Percentiles rank a stretch among this genome's conserved stretches.
phyloP scores from a whole-genome alignment of 176 grass and related monocot species.

The Echinochloa phyllopogon region DNA sequence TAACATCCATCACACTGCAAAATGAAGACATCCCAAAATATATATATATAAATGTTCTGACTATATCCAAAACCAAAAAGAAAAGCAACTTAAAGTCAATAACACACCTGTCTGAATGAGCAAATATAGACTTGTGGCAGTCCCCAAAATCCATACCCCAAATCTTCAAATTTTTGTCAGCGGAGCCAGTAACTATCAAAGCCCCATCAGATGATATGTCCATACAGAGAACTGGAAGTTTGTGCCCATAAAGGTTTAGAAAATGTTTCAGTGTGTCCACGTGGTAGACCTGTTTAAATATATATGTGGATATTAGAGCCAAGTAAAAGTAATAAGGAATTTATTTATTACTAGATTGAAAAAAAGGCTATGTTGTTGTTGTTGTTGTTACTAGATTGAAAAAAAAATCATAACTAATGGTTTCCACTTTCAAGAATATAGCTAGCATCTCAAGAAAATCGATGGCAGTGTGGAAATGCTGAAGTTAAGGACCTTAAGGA shows the following conservation, averaged over 20 bases:
- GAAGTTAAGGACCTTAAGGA: neutral
- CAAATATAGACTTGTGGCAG: slow-evolving; percentile 90
- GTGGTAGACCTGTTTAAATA: slow-evolving; percentile 74
- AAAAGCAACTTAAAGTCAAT: slow-evolving; percentile 1
- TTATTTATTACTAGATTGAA: slow-evolving; percentile 20
- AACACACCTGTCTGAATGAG: slow-evolving; percentile 79
- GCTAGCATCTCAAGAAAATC: neutral
- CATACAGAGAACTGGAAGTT: slow-evolving; percentile 95
- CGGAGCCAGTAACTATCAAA: slow-evolving; percentile 90
- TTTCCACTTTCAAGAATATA: slow-evolving; percentile 23
- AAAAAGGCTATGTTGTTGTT: too few species aligned
- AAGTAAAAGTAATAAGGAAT: slow-evolving; percentile 14
- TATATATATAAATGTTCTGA: neutral
- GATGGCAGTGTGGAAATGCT: neutral
- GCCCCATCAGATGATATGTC: slow-evolving; percentile 91
- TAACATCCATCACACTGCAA: slow-evolving; percentile 93
- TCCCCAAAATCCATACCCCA: slow-evolving; percentile 99
- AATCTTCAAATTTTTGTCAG: slow-evolving; percentile 96
- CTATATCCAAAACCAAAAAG: slow-evolving; percentile 6
- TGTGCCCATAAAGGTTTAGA: slow-evolving; percentile 83
- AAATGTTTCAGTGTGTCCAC: slow-evolving; percentile 79
- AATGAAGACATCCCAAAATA: slow-evolving; percentile 10
- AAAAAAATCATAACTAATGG: neutral
- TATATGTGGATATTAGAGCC: slow-evolving; percentile 33
- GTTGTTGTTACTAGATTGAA: slow-evolving; percentile 21